These are phyloP conservation scores for Crataegus laevigata DNA, from an alignment of 306 rosid genomes.

Conservation along the genomic window DNA sequence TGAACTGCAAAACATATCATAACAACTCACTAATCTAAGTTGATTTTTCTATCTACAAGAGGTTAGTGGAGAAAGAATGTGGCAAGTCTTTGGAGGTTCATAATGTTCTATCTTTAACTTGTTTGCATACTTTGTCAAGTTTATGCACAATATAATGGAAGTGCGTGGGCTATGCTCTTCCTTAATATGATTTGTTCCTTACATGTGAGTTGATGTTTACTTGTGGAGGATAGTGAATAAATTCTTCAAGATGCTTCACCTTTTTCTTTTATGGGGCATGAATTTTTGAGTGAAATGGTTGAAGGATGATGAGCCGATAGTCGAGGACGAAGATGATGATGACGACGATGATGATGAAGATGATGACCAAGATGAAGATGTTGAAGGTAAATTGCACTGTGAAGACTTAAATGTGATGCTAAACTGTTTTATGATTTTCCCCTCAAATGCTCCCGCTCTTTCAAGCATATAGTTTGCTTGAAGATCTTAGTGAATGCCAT, in stretches of 20 bases:
- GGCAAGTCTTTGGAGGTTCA: neutral
- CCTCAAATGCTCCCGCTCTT: neutral
- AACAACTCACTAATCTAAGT: neutral
- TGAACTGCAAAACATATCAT: neutral
- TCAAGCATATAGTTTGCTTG: neutral
- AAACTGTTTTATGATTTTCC: neutral
- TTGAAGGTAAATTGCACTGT: constrained; percentile 42
- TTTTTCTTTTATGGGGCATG: neutral
- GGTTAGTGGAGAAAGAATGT: neutral
- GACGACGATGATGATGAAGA: constrained; percentile 69
- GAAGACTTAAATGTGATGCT: neutral
- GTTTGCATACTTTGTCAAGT: neutral
- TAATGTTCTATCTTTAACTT: neutral
- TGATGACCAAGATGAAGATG: constrained; percentile 56
- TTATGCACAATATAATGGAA: neutral
- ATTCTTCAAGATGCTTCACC: neutral
- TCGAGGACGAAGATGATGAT: constrained; percentile 71
- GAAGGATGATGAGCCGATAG: constrained; percentile 37
- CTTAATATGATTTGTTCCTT: neutral
- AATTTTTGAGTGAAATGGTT: neutral
- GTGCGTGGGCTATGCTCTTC: neutral
- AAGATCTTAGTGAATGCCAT: neutral
- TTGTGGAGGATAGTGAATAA: neutral
- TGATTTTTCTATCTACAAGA: neutral
- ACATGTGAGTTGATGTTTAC: neutral